These are phyloP conservation scores for Rhododendron williamsianum DNA, from an alignment of 148 eudicot genomes.

Conservation along the genomic window DNA sequence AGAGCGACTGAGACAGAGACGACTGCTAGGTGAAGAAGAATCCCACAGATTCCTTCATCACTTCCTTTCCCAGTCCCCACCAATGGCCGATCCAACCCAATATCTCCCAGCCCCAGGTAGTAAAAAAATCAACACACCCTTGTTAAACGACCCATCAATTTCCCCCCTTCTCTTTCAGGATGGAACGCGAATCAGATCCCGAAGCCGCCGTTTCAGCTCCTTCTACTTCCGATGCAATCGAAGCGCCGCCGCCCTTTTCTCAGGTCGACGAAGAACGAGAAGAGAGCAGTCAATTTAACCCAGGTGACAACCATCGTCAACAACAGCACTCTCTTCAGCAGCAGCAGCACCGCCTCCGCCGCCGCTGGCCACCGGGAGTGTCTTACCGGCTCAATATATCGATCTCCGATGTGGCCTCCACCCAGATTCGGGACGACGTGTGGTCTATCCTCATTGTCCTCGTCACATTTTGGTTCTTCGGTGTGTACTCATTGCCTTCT, in stretches of 20 bases:
- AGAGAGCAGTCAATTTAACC: constrained; percentile 13
- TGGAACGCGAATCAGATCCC: constrained; percentile 25
- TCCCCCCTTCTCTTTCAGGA: background rate
- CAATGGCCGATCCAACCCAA: constrained; percentile 11
- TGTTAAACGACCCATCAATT: background rate
- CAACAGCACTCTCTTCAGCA: background rate
- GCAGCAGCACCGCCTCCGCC: background rate
- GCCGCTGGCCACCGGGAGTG: constrained; percentile 1
- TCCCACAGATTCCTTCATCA: background rate
- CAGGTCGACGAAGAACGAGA: constrained; percentile 22
- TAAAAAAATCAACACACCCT: background rate
- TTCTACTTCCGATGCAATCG: constrained; percentile 7
- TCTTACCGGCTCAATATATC: constrained; percentile 19
- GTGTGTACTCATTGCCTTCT: constrained; percentile 18
- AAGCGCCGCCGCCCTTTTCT: constrained; percentile 12
- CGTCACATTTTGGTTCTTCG: constrained; percentile 48
- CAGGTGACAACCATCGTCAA: constrained; percentile 8
- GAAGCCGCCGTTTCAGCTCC: background rate
- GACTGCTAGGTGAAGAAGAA: constrained; percentile 19
- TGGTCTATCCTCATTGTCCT: constrained; percentile 46
- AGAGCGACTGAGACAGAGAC: constrained; percentile 7
- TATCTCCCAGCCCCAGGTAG: background rate
- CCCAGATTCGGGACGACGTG: constrained; percentile 27
- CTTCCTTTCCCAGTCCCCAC: background rate
- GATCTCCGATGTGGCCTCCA: constrained; percentile 13